These are phyloP conservation scores for Fusarium robinianum DNA, from an alignment of 2,329 filamentous ascomycete species.

Conservation along the genomic window DNA sequence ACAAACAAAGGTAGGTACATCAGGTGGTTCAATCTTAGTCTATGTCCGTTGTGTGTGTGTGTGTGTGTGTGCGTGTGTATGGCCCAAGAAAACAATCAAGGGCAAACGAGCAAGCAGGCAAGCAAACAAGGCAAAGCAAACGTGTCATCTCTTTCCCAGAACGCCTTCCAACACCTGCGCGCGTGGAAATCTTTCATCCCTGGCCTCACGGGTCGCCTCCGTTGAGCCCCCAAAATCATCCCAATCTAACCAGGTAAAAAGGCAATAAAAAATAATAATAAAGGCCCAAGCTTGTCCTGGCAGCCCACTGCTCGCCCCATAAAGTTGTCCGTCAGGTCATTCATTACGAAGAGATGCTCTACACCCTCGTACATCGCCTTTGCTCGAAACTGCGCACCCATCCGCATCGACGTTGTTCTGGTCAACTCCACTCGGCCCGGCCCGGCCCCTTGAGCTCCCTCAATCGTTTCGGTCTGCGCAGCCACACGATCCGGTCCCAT, in stretches of 20 bases:
- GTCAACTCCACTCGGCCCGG: too few species aligned
- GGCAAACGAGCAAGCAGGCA: background rate
- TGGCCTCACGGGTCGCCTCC: conserved; percentile 26
- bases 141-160: conserved; percentile 19
- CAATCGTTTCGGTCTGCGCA: background rate
- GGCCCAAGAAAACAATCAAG: background rate
- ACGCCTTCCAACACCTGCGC: conserved; percentile 34
- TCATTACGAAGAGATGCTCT: too few species aligned
- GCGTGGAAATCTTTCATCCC: conserved; percentile 9
- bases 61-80: too few species aligned
- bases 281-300: conserved; percentile 16
- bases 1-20: background rate
- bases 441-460: conserved; percentile 3
- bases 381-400: too few species aligned
- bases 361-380: too few species aligned
- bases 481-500: background rate
- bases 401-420: too few species aligned
- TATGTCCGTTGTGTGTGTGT: conserved; percentile 14
- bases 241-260: conserved; percentile 28
- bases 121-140: background rate
- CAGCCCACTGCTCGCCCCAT: conserved; percentile 31
- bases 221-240: conserved; percentile 25
- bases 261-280: conserved; percentile 19
- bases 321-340: conserved; percentile 27
- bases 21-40: conserved; percentile 21